Base-by-base conservation (phyloP, 805 yeast species). In the Isabelozyma rhagii region DNA sequence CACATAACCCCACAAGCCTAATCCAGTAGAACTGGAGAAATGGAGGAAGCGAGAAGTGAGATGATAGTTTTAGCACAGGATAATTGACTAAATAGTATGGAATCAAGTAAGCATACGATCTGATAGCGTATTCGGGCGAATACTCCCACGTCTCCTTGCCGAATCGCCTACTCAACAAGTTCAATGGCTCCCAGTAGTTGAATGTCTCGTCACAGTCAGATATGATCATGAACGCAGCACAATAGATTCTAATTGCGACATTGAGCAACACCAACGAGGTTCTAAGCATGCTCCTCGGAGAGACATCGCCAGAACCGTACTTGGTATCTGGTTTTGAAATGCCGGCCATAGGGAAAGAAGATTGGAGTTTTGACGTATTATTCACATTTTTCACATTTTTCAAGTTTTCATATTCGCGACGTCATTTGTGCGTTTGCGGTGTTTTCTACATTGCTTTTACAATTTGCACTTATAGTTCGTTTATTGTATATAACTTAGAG, bases 111-210 rank as follows among this genome's bases (percentile, higher is more conserved):
- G 87, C 78, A 83, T 94, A 93, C 2, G 97, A 89, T 55, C 98
- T 71, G 48, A 92, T 89, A 14, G 96, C 89, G 60, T 81, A 89
- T 47, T 79, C 87, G 0, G 97, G 97, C 0, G 97, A 89, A 64
- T 92, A 93, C 62, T 92, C 97, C 97, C 97, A 92, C 0, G 97
- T 92, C 66, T 91, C 91, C 58, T 91, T 87, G 1, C 97, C 98
- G 64, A 90, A 89, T 2, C 86, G 87, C 55, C 96, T 78, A 0
- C 85, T 67, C 36, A 92, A 56, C 46, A 86, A 75, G 63, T 93
- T 92, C 50, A 93, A 71, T 0, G 98, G 97, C 55, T 93, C 98
- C 93, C 97, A 91, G 68, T 89, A 93, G 63, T 93, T 93, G 78
- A 81, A 93, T 0, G 84, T 81, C 66, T 93, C 98, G 66, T 93